Base-by-base conservation (phyloP, 352 stramenopile genomes). In the Elongisporangium anandrum region DNA sequence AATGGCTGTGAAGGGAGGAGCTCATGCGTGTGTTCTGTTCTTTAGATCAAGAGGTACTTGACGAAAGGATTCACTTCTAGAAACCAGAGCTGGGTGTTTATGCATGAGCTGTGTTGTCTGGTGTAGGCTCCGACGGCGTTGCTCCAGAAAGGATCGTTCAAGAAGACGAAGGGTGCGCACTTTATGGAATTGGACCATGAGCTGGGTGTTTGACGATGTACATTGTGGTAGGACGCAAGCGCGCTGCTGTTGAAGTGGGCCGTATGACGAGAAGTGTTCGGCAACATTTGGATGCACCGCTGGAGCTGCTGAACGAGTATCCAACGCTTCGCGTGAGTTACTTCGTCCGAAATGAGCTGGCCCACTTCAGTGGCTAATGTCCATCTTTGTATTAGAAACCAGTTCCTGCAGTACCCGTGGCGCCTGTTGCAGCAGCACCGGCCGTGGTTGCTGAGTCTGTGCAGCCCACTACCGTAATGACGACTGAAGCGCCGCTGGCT, bases 241-340 rank as follows among this genome's bases (percentile, higher is more conserved):
- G 82, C 0, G 70, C 64, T 17, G 65, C 71, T 23, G 71, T 70
- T 17, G 82, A 92, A 67, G 64, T 82, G 15, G 79, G 75, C 0
- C 78, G 83, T 50, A 91, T 92, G 81, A 92, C 83, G 8, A 70
- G 83, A 22, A 90, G 81, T 61, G 83, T 92, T 48, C 83, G 83
- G 3, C 83, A 92, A 66, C 83, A 92, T 57, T 57, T 92, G 49
- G 79, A 85, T 39, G 81, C 81, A 21, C 83, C 83, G 21, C 68
- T 92, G 23, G 83, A 92, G 58, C 66, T 92, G 52, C 61, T 91
- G 47, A 71, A 73, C 17, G 82, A 92, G 60, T 79, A 85, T 51
- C 77, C 81, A 9, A 50, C 69, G 38, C 63, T 68, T 16, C 64
- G 82, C 9, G 81, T 90, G 66, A 53, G 75, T 77, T 4, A 23